phyloP scores from a whole-genome alignment of 2,329 filamentous ascomycete genomes.

The Cladosporium sp. region DNA sequence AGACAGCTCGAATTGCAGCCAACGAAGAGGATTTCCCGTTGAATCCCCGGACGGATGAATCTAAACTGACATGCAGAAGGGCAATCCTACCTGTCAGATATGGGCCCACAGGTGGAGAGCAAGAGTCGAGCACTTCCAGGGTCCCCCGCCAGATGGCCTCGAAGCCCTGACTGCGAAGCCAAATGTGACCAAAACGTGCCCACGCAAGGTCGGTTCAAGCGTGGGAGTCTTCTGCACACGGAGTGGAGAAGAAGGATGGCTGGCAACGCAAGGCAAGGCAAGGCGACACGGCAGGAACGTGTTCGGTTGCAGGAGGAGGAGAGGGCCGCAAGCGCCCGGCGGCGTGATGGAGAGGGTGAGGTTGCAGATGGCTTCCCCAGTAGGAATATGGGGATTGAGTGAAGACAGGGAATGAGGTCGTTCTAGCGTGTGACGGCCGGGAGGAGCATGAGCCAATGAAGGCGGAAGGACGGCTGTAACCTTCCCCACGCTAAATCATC shows the following conservation, averaged over 20 bases:
- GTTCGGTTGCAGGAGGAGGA: slow-evolving; percentile 10
- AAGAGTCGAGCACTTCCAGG: no score
- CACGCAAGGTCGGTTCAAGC: slow-evolving; percentile 2
- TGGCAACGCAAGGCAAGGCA: not conserved
- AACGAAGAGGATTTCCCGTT: no score
- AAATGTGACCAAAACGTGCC: slow-evolving; percentile 2
- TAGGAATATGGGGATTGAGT: slow-evolving; percentile 10
- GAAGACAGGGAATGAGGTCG: slow-evolving; percentile 1
- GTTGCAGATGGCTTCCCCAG: slow-evolving; percentile 8
- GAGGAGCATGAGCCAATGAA: not conserved
- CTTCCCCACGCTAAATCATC: slow-evolving; percentile 10
- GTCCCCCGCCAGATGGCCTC: no score
- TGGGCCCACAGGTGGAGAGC: not conserved
- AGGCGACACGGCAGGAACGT: not conserved
- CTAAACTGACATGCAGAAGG: not conserved
- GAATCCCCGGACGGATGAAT: no score
- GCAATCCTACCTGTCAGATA: slow-evolving; percentile 12
- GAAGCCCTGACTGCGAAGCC: no score
- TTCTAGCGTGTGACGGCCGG: slow-evolving; percentile 10
- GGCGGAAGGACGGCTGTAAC: not conserved
- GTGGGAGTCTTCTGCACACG: slow-evolving; percentile 5
- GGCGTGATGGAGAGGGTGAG: slow-evolving; percentile 8
- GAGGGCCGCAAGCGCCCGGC: slow-evolving; percentile 9
- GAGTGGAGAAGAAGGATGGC: slow-evolving; percentile 4
- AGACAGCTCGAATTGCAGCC: no score